phyloP scores from a whole-genome alignment of 106 monocot species.

The Dioscorea dumetorum region DNA sequence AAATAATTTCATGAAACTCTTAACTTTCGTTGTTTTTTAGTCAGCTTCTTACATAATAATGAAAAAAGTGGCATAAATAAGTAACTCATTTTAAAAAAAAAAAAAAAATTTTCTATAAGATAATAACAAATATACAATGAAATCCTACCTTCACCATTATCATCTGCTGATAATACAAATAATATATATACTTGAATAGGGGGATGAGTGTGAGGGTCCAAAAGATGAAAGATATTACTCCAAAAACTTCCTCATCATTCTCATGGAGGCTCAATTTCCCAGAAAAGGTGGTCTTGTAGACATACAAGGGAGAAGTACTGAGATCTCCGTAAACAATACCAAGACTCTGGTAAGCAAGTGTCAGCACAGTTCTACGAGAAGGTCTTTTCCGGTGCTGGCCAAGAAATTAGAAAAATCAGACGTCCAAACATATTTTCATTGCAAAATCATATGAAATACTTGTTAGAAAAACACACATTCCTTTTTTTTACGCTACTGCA shows the following conservation, averaged over 20 bases:
- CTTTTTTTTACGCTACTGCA: too few species aligned
- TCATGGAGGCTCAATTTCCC: slow-evolving; percentile 61
- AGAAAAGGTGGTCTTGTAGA: slow-evolving; percentile 75
- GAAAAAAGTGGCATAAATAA: too few species aligned
- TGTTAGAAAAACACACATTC: too few species aligned
- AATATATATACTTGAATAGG: slow-evolving; percentile 58
- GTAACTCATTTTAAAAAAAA: too few species aligned
- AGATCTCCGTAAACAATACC: slow-evolving; percentile 86
- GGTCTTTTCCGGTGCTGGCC: slow-evolving; percentile 25
- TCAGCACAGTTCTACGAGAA: slow-evolving; percentile 37
- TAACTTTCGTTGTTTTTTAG: neutral
- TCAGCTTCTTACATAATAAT: neutral
- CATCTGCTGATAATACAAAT: slow-evolving; percentile 68
- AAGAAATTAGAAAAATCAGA: slow-evolving; percentile 7
- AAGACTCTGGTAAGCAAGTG: slow-evolving; percentile 76
- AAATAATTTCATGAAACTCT: neutral
- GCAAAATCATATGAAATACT: neutral
- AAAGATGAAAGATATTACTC: slow-evolving; percentile 74
- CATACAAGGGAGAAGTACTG: slow-evolving; percentile 77
- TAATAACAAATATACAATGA: neutral
- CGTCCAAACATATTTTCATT: neutral
- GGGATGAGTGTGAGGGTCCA: slow-evolving; percentile 79
- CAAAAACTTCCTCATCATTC: slow-evolving; percentile 66
- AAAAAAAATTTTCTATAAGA: neutral
- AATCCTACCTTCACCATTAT: slow-evolving; percentile 70